Percentiles rank a stretch among this genome's conserved stretches.
phyloP scores from a whole-genome alignment of 441 rosid species.

The Theobroma grandiflorum region DNA sequence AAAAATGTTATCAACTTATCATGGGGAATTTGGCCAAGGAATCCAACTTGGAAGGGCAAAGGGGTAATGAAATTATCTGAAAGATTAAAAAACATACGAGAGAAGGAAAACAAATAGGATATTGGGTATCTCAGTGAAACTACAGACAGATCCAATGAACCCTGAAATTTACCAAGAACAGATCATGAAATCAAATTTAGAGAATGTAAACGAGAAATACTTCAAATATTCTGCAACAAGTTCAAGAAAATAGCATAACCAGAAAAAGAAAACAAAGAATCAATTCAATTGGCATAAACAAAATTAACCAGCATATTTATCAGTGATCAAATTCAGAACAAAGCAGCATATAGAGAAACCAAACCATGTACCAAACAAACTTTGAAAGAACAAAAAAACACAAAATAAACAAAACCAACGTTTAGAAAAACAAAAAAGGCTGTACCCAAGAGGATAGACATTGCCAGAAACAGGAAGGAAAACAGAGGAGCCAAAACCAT shows the following conservation, averaged over 20 bases:
- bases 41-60: not conserved
- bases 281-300: not conserved
- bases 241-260: not conserved
- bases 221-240: not conserved
- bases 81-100: not conserved
- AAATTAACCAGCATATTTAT: not conserved
- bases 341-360: not conserved
- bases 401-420: constrained; percentile 14
- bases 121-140: too few relatives aligned
- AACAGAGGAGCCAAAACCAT: constrained; percentile 54
- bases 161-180: too few relatives aligned
- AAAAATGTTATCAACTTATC: not conserved
- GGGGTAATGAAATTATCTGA: not conserved
- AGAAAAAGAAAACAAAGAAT: not conserved
- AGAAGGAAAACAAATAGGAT: too few relatives aligned
- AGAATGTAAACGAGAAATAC: not conserved
- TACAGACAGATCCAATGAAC: too few relatives aligned
- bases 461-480: constrained; percentile 73
- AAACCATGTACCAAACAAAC: not conserved
- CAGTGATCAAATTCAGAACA: not conserved
- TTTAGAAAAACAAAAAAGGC: not conserved
- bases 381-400: not conserved
- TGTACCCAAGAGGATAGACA: constrained; percentile 90
- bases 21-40: not conserved
- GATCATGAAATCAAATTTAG: not conserved